Base-by-base conservation (phyloP, 768 basidiomycete species). In the Lactarius indigo region DNA sequence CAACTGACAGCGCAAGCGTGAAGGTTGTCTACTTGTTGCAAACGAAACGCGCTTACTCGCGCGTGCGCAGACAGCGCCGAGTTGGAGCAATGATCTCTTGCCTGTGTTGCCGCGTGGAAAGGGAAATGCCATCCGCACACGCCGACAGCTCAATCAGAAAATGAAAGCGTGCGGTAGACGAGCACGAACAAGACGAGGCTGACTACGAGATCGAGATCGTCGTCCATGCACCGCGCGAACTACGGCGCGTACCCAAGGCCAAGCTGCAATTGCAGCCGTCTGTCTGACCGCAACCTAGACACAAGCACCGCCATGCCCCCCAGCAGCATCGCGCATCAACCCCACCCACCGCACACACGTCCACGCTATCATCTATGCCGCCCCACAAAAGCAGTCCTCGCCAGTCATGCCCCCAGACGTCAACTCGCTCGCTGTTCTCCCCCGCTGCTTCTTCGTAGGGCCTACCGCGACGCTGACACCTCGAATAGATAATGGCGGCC, bases 141-240 rank as follows among this genome's bases (percentile, higher is more conserved):
- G 2, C 18, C 37, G 20, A 31, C 2, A 57, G 54, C 7, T 54
- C 64, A 4, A 30, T 4, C 33, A 61, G n/a, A 30, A 66, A 61
- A 31, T 56, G 65, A 41, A 55, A 35, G 35, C 60, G 65, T 28
- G 8, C 52, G 8, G 6, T 15, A 37, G 65, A 66, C 9, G 56
- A 31, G 5, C 55, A 9, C 3, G 28, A 18, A n/a, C 7, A 4
- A 3, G 52, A 23, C 1, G 42, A n/a, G 1, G 39, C 42, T 12
- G 64, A 61, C n/a, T n/a, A n/a, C n/a, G n/a, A n/a, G 35, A 30
- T 66, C 10, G 60, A 66, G 61, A 41, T 57, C 8, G n/a, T 62
- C 4, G 30, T 50, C 5, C 20, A 30, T 50, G 12, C 35, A 12
- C 28, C 44, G 3, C 60, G 23, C 31, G 41, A 60, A 20, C n/a